Base-by-base conservation (phyloP, 768 basidiomycete genomes). In the Lentinus brumalis region DNA sequence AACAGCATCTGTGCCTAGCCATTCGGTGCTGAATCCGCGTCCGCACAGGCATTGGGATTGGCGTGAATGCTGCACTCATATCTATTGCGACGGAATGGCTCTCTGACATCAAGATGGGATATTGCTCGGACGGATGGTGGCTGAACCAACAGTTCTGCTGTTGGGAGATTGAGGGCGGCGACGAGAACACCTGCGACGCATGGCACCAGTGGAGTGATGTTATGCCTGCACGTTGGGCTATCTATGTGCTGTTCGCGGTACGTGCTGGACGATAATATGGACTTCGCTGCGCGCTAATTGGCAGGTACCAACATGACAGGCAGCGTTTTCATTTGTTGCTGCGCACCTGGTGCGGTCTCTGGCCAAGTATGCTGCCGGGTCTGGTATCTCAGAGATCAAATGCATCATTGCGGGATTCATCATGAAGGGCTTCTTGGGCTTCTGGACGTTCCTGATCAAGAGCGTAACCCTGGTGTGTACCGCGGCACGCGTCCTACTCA, bases 41-140 rank as follows among this genome's bases (percentile, higher is more conserved):
- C 10, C 51, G 18, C 49, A 39, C 69, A 96, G 96, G 96, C 11
- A 81, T 94, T 29, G 86, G 84, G 66, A 98, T 99, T 62, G 97
- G 97, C 35, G 72, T 94, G 44, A 97, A 93, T 67, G 94, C 95
- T n/a, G 96, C 94, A 9, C 74, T 98, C 54, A 95, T 97, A 53
- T 94, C 95, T 32, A 97, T 99, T 67, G 78, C 95, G 61, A 97
- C 94, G 50, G 93, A 92, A 75, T 99, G 97, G 97, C 83, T 99
- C 26, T 94, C 95, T 2, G 96, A 98, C 74, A 86, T 98, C 65
- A 98, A 98, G 78, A 91, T 96, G 79, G 97, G 97, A 1, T 97
- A 98, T 70, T 99, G 97, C 75, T 81, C 86, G 4, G 93, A 95
- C 66, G 96, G 93, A 1, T 99, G 97, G 97, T 99, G 97, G 96